These are phyloP conservation scores for Ophiostoma ips DNA, from an alignment of 2,329 filamentous ascomycete genomes.

Conservation along the genomic window DNA sequence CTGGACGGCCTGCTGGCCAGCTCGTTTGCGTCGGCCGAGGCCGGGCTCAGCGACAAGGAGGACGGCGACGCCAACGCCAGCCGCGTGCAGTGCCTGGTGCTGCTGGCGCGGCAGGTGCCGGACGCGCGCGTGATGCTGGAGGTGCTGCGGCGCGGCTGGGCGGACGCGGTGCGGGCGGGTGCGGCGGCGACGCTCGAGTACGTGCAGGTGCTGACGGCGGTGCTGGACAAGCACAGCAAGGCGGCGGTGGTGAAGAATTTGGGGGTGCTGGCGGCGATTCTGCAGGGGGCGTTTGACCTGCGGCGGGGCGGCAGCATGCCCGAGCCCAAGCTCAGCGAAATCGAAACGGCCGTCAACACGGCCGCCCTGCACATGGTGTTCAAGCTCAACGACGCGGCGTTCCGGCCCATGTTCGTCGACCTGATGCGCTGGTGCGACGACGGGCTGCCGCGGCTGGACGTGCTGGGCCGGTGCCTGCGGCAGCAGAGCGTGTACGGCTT, in stretches of 20 bases:
- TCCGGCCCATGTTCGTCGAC: slow-evolving; percentile 78
- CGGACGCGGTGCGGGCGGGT: slow-evolving; percentile 46
- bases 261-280: slow-evolving; percentile 49
- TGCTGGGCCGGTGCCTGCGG: slow-evolving; percentile 42
- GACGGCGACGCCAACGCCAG: slow-evolving; percentile 49
- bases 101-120: slow-evolving; percentile 64
- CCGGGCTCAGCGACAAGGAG: slow-evolving; percentile 40
- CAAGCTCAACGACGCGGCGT: slow-evolving; percentile 88
- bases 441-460: slow-evolving; percentile 48
- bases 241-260: slow-evolving; percentile 64
- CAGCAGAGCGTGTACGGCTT: slow-evolving; percentile 72
- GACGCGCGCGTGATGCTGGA: slow-evolving; percentile 63
- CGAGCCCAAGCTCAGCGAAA: slow-evolving; percentile 27
- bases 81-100: slow-evolving; percentile 54
- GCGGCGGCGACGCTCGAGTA: slow-evolving; percentile 53
- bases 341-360: slow-evolving; percentile 54
- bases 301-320: no score
- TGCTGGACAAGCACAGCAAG: slow-evolving; percentile 69
- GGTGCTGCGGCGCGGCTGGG: slow-evolving; percentile 61
- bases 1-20: slow-evolving; percentile 58
- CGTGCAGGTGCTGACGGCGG: slow-evolving; percentile 52
- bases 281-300: slow-evolving; percentile 49
- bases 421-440: slow-evolving; percentile 68
- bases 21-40: slow-evolving; percentile 57
- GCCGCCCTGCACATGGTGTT: slow-evolving; percentile 80